Conservation (phyloP, 2,329 filamentous ascomycete species). For the Massarina eburnea region DNA sequence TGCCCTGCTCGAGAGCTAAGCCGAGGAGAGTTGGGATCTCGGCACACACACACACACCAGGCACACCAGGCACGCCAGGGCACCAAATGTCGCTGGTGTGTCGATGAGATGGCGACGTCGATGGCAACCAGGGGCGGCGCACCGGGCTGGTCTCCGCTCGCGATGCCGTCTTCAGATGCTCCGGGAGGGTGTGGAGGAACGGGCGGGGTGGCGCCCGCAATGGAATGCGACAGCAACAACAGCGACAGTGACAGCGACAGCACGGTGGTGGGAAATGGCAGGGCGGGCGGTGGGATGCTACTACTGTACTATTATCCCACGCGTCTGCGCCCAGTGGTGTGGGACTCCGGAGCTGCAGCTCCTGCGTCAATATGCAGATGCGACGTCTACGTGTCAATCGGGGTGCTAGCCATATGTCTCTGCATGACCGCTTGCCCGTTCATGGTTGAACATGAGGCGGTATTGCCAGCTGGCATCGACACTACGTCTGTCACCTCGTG, state of each 20-base stretch:
- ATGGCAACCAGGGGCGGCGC: background rate
- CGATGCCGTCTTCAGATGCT: conserved; percentile 8
- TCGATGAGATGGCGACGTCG: background rate
- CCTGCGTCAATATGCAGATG: conserved; percentile 45
- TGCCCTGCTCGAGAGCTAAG: conserved; percentile 31
- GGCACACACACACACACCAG: conserved; percentile 17
- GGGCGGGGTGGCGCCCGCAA: conserved; percentile 23
- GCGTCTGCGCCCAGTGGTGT: conserved; percentile 31
- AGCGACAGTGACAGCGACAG: conserved; percentile 10
- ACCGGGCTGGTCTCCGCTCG: conserved; percentile 16
- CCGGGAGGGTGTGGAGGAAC: conserved; percentile 18
- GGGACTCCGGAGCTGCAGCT: conserved; percentile 40
- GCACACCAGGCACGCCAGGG: conserved; percentile 11
- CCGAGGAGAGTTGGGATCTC: conserved; percentile 22
- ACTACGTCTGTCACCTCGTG: conserved; percentile 23
- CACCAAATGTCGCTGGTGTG: background rate
- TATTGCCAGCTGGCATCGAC: conserved; percentile 41
- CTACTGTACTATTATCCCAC: conserved; percentile 38
- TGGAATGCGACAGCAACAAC: conserved; percentile 17
- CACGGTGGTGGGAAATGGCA: conserved; percentile 20
- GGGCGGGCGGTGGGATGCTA: conserved; percentile 25
- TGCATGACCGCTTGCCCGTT: conserved; percentile 32
- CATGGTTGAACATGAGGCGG: conserved; percentile 30
- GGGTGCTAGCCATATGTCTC: conserved; percentile 36
- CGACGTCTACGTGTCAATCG: conserved; percentile 41